Evolutionary conservation across 306 rosid genomes (phyloP), one percentile per base, ranked within the genome.

Genomic region (Malus sylvestris): DNA sequence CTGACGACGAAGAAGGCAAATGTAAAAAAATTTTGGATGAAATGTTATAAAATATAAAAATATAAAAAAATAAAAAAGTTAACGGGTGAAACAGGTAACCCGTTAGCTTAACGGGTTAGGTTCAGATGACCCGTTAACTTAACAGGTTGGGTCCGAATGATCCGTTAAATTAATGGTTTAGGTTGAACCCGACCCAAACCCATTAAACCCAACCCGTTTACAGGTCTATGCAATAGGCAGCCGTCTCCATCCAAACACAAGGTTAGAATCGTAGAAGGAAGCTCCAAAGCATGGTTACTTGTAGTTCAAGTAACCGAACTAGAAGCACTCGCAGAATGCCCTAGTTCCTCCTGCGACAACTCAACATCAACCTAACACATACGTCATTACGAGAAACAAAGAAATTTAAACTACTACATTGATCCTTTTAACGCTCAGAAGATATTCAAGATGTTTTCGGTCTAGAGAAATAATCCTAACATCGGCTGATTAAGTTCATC

Each of bases 1-100:
- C 98, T 90, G 75, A 93, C 91, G 79, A 89, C 84, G 67, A 85
- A 76, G 76, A 93, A 93, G n/a, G 91, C 91, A 27, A 27, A 27
- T 27, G 27, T 27, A 27, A 27, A 27, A 27, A 25, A 25, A 25
- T 1, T 27, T 27, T 27, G 27, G 27, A 27, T 27, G 27, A 27
- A 27, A 27, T 27, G 27, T 27, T 27, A 27, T 27, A 25, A 25
- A 25, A 25, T 1, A 25, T 25, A 27, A 27, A 27, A 27, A 27
- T 0, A 25, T 25, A 25, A 25, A 25, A 25, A 27, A 27, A 27
- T 27, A 27, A 27, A 27, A 1, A 27, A 27, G 27, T 27, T 27
- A 27, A 27, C 27, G 27, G 27, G 27, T 27, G 0, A 27, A 27
- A 27, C 27, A 1, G 27, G 27, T 25, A 25, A 25, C 27, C 2